These are phyloP conservation scores for Perkinsus olseni DNA, from an alignment of 169 alveolate genomes.

Conservation along the genomic window DNA sequence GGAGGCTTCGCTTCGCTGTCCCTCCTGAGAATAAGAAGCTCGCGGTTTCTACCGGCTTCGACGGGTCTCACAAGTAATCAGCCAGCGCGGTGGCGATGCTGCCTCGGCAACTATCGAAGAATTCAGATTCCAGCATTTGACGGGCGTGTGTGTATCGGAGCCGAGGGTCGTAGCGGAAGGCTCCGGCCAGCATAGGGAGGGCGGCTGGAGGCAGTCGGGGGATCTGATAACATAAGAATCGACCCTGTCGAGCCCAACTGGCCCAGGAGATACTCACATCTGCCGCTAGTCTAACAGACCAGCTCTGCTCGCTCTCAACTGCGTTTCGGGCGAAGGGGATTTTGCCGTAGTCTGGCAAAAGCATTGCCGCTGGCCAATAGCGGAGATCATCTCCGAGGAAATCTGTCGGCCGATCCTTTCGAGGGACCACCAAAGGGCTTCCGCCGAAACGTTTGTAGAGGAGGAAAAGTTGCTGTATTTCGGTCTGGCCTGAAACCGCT, in stretches of 20 bases:
- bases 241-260: background rate
- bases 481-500: background rate
- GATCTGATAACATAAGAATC: background rate
- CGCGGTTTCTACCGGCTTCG: background rate
- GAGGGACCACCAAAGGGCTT: background rate
- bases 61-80: background rate
- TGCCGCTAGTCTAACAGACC: background rate
- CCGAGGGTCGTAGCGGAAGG: background rate
- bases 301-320: background rate
- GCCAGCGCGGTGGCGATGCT: background rate
- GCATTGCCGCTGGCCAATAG: background rate
- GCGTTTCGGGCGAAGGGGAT: background rate
- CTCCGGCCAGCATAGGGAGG: background rate
- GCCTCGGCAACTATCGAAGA: background rate
- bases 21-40: background rate
- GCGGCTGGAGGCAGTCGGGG: background rate
- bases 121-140: background rate
- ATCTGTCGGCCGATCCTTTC: background rate
- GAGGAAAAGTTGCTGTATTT: background rate
- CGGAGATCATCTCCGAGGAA: background rate
- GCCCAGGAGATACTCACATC: background rate
- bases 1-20: background rate
- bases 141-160: background rate
- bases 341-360: background rate
- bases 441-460: background rate